These are phyloP conservation scores for Ogataea kodamae DNA, from an alignment of 805 yeast species.

Conservation along the genomic window DNA sequence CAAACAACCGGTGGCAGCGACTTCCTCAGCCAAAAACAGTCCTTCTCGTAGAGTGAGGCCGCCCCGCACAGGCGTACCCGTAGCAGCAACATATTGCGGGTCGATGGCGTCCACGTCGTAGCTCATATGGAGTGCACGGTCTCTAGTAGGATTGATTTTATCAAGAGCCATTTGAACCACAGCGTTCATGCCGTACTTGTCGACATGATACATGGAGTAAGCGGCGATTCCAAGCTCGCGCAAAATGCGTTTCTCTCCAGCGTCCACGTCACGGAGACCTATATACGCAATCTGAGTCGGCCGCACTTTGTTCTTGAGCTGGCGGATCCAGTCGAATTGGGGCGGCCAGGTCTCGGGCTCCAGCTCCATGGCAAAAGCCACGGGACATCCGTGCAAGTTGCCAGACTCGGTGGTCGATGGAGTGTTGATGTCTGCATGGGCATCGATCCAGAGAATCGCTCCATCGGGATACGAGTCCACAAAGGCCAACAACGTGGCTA, in stretches of 20 bases:
- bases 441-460: conserved; percentile 93
- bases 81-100: conserved; percentile 91
- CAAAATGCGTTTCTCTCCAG: conserved; percentile 74
- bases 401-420: conserved; percentile 81
- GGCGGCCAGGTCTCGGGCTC: conserved; percentile 66
- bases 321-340: conserved; percentile 63
- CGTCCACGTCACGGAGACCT: conserved; percentile 91
- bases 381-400: conserved; percentile 95
- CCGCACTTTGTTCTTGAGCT: conserved; percentile 56
- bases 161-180: conserved; percentile 91
- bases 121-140: conserved; percentile 77
- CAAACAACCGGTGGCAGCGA: conserved; percentile 85
- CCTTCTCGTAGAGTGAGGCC: conserved; percentile 95
- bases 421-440: conserved; percentile 96
- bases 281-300: conserved; percentile 80
- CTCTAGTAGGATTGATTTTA: conserved; percentile 66
- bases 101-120: conserved; percentile 97
- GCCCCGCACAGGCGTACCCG: conserved; percentile 97
- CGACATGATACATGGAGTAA: conserved; percentile 93
- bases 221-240: conserved; percentile 73
- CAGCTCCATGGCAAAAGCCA: conserved; percentile 83
- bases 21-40: conserved; percentile 83
- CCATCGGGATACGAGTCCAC: conserved; percentile 78
- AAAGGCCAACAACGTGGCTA: conserved; percentile 87
- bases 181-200: conserved; percentile 85